These are phyloP conservation scores for Colletotrichum spaethianum DNA, from an alignment of 2,329 filamentous ascomycete genomes.

Conservation along the genomic window DNA sequence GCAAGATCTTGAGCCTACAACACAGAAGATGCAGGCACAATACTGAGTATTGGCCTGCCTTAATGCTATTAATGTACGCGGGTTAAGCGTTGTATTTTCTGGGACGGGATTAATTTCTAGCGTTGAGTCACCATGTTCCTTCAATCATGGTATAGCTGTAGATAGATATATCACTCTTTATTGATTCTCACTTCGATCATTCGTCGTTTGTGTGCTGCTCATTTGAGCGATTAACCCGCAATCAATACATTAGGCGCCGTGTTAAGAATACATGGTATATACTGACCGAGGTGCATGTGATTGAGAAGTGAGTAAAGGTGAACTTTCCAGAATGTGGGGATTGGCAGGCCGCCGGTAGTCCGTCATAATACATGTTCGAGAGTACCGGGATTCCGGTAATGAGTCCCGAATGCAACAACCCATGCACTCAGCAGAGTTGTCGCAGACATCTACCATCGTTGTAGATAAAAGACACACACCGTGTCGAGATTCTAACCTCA, in stretches of 20 bases:
- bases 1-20: background rate
- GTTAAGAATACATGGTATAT: no score
- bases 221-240: background rate
- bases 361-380: background rate
- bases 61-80: background rate
- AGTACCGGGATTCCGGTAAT: background rate
- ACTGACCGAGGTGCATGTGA: no score
- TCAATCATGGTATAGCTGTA: no score
- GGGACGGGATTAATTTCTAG: background rate
- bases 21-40: background rate
- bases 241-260: background rate
- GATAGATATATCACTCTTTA: background rate
- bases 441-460: background rate
- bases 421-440: background rate
- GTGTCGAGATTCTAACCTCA: background rate
- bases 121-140: background rate
- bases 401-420: background rate
- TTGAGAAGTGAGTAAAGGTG: background rate
- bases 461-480: background rate
- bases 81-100: constrained; percentile 9
- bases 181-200: background rate
- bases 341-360: no score
- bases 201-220: background rate
- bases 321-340: background rate
- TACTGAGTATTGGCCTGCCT: background rate